Evolutionary conservation across 768 basidiomycete genomes (phyloP), one percentile per base, ranked within the genome.

Genomic region (Lentinula detonsa): DNA sequence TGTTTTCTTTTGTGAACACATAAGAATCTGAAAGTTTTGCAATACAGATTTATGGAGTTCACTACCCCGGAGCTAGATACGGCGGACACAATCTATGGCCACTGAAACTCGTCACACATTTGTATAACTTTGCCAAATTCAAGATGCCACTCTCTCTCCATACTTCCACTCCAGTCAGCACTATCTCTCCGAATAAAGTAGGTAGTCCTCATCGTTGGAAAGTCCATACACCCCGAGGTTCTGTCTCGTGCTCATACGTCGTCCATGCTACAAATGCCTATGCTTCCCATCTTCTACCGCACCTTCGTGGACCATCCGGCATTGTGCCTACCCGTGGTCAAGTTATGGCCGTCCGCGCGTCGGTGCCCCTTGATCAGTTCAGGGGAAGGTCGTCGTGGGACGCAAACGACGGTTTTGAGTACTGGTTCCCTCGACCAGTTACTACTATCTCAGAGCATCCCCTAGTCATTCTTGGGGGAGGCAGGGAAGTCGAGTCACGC

Each of bases 181-280:
- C 75, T 45, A 76, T 86, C 42, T 56, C 66, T 33, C 61, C 64
- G n/a, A 60, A 13, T 13, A 35, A 3, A 43, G 59, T 15, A 35
- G n/a, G n/a, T n/a, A 43, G 64, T 53, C 35, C 49, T 9, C 77
- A 75, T 11, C 74, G 75, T 2, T 91, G 87, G 87, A 67, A 67
- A 0, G 70, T 90, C 11, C 64, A 69, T 4, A 95, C 93, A 0
- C 80, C 85, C 0, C 81, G 91, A n/a, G 93, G 94, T 1, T 64
- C 67, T 1, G 70, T 93, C 21, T 45, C 69, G 4, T 86, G 88
- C 63, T 71, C 76, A 18, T 84, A 86, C 62, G 81, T 96, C 48
- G 75, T 97, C 4, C 92, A 95, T 68, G 92, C 91, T 0, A 95
- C 92, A 9, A 97, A 97, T 66, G 95, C 77, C 0, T 95, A 95